Percentiles rank a stretch among this genome's conserved stretches.
Evolutionary conservation across 176 grass and related monocot genomes (phyloP).

Genomic region (Urochloa ruziziensis): DNA sequence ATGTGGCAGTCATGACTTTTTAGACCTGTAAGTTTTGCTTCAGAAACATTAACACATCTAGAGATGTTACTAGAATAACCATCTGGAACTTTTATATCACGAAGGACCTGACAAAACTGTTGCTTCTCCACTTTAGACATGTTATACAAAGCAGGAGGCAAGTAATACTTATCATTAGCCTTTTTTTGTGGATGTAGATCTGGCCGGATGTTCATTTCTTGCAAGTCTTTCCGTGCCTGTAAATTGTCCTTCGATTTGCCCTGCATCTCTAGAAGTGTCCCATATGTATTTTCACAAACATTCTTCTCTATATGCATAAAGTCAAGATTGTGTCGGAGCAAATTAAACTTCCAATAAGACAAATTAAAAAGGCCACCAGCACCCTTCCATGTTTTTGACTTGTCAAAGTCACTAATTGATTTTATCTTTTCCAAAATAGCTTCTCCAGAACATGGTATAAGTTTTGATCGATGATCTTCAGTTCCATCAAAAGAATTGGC

Average conservation of each 20-base stretch:
- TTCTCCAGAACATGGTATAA: neutral
- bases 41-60: neutral
- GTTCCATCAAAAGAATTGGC: constrained; percentile 1
- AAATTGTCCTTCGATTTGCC: neutral
- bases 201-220: neutral
- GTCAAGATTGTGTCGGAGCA: neutral
- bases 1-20: neutral
- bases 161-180: constrained; percentile 9
- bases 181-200: neutral
- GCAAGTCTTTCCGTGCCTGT: neutral
- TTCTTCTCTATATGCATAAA: constrained; percentile 8
- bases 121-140: neutral
- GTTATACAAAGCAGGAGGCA: neutral
- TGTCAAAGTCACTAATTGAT: neutral
- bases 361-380: neutral
- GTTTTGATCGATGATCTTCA: neutral
- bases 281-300: constrained; percentile 6
- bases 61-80: constrained; percentile 5
- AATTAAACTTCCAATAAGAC: neutral
- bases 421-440: neutral
- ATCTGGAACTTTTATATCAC: neutral
- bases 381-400: neutral
- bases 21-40: neutral
- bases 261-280: neutral
- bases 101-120: neutral